These are phyloP conservation scores for Crepidotus variabilis DNA, from an alignment of 768 basidiomycete species.

Conservation along the genomic window DNA sequence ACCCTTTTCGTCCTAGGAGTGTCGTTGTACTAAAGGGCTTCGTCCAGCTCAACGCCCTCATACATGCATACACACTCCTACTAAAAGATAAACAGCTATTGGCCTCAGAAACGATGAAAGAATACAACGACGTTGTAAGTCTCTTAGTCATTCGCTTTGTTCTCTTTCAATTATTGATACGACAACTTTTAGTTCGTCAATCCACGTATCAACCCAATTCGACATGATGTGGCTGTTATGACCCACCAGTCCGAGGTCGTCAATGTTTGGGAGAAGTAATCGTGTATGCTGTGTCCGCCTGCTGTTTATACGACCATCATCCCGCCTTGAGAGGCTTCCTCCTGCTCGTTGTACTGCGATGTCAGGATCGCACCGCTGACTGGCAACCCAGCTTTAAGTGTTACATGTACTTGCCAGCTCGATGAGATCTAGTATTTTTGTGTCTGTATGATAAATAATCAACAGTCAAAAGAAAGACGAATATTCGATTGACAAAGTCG, in stretches of 20 bases:
- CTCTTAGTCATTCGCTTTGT: neutral
- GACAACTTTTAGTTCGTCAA: conserved; percentile 62
- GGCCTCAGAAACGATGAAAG: conserved; percentile 76
- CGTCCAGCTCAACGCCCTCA: conserved; percentile 44
- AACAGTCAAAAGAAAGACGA: no score
- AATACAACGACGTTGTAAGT: conserved; percentile 77
- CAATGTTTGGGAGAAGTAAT: conserved; percentile 46
- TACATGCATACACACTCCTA: conserved; percentile 55
- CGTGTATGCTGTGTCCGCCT: neutral
- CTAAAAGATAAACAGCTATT: conserved; percentile 75
- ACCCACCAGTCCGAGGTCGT: conserved; percentile 81
- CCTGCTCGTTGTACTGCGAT: no score
- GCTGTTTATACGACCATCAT: no score
- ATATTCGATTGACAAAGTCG: no score
- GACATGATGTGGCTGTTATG: conserved; percentile 79
- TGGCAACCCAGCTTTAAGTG: no score
- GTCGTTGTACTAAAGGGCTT: neutral
- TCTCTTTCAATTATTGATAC: neutral
- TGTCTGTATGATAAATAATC: no score
- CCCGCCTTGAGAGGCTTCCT: no score
- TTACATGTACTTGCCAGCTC: no score
- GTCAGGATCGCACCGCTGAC: no score
- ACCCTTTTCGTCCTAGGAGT: neutral
- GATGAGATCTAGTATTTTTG: no score
- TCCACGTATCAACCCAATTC: conserved; percentile 74